Percentiles rank a stretch among this genome's conserved stretches.
phyloP scores from a whole-genome alignment of 371 early-diverging fungal species.

The Apophysomyces sp. region DNA sequence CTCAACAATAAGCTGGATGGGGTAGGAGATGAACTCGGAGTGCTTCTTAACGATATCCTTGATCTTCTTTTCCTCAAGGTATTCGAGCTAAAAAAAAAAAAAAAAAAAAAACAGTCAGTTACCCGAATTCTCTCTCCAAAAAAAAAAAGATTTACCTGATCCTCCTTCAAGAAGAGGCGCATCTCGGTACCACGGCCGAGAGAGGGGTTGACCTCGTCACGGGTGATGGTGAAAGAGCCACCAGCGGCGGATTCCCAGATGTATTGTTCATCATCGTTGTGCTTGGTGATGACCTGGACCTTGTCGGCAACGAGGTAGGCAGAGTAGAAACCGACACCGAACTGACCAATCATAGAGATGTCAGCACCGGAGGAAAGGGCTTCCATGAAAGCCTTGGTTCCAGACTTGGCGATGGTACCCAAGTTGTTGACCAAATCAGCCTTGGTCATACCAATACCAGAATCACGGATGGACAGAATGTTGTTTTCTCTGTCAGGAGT shows the following conservation, averaged over 20 bases:
- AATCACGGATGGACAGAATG: constrained; percentile 74
- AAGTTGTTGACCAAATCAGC: constrained; percentile 78
- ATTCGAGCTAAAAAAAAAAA: constrained; percentile 39
- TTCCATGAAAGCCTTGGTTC: constrained; percentile 59
- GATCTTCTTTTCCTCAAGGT: constrained; percentile 54
- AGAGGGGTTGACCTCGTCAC: constrained; percentile 69
- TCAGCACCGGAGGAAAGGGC: constrained; percentile 50
- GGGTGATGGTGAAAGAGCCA: constrained; percentile 72
- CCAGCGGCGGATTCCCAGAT: constrained; percentile 76
- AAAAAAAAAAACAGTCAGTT: neutral
- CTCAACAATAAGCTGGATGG: constrained; percentile 50
- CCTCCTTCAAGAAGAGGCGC: constrained; percentile 78
- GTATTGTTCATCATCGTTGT: constrained; percentile 71
- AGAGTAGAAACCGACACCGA: constrained; percentile 94
- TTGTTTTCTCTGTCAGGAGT: constrained; percentile 60
- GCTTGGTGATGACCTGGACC: constrained; percentile 84
- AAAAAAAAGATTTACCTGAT: constrained; percentile 61
- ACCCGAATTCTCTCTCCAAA: constrained; percentile 6
- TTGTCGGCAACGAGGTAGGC: constrained; percentile 82
- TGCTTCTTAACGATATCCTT: constrained; percentile 77
- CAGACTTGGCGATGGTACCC: constrained; percentile 86
- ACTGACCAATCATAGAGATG: constrained; percentile 85
- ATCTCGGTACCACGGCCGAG: constrained; percentile 77
- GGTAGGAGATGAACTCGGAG: constrained; percentile 79
- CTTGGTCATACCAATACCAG: constrained; percentile 92